A percentile compares a stretch with the other conserved stretches of the same genome.
Evolutionary conservation across 768 basidiomycete genomes (phyloP).

Genomic region (Leucosporidium creatinivorum): DNA sequence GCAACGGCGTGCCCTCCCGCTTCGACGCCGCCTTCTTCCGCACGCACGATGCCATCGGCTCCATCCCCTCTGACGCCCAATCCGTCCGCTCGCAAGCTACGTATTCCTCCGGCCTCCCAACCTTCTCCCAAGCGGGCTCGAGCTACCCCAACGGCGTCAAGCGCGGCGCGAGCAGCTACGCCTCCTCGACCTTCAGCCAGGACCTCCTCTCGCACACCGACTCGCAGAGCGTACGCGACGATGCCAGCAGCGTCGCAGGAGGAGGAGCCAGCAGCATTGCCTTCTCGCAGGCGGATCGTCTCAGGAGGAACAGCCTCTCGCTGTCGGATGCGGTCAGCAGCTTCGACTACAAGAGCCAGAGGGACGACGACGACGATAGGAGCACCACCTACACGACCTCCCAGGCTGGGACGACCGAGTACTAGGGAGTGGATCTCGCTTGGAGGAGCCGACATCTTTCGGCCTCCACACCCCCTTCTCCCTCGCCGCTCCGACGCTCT

Average conservation of each 20-base stretch:
- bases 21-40: slow-evolving; percentile 95
- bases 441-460: background rate
- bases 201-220: slow-evolving; percentile 28
- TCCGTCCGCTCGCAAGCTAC: slow-evolving; percentile 95
- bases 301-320: slow-evolving; percentile 61
- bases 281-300: slow-evolving; percentile 83
- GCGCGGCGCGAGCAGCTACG: slow-evolving; percentile 59
- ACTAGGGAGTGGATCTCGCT: slow-evolving; percentile 6
- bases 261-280: slow-evolving; percentile 52
- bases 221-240: slow-evolving; percentile 59
- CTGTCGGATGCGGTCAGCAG: slow-evolving; percentile 37
- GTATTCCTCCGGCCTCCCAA: slow-evolving; percentile 82
- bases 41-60: slow-evolving; percentile 84
- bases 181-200: slow-evolving; percentile 42
- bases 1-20: slow-evolving; percentile 84
- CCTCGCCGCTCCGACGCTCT: too few relatives aligned
- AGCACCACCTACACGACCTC: slow-evolving; percentile 14
- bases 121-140: slow-evolving; percentile 61
- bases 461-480: background rate
- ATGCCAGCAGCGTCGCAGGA: slow-evolving; percentile 48
- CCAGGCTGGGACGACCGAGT: slow-evolving; percentile 27
- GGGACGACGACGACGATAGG: slow-evolving; percentile 17
- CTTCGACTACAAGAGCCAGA: slow-evolving; percentile 33
- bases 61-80: slow-evolving; percentile 91
- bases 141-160: slow-evolving; percentile 50